These are phyloP conservation scores for Phytophthora hibernalis DNA, from an alignment of 352 stramenopile genomes.

Conservation along the genomic window DNA sequence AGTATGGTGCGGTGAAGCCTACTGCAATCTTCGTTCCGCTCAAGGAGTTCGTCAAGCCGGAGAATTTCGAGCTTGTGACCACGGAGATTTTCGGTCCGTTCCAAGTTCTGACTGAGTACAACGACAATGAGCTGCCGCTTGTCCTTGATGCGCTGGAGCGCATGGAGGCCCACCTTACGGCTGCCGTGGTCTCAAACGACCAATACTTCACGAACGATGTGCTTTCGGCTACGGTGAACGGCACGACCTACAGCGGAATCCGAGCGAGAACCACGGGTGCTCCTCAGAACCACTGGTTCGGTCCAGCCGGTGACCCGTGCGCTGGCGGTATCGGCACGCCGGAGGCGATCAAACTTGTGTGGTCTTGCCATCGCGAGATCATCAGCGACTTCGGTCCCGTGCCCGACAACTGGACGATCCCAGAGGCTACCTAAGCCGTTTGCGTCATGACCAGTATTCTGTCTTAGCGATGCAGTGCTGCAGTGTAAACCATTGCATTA, in stretches of 20 bases:
- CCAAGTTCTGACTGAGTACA: slow-evolving; percentile 96
- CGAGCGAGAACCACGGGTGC: slow-evolving; percentile 96
- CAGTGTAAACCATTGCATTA: slow-evolving; percentile 6
- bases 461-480: slow-evolving; percentile 5
- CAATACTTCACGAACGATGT: slow-evolving; percentile 94
- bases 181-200: slow-evolving; percentile 98
- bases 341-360: slow-evolving; percentile 98
- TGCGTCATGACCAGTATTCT: slow-evolving; percentile 15
- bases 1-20: slow-evolving; percentile 97
- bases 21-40: slow-evolving; percentile 98
- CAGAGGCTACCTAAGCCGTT: slow-evolving; percentile 75
- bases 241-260: slow-evolving; percentile 98
- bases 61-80: slow-evolving; percentile 95
- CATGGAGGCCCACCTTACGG: slow-evolving; percentile 98
- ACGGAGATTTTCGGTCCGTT: slow-evolving; percentile 99
- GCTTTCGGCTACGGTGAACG: slow-evolving; percentile 98
- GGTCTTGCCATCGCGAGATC: slow-evolving; percentile 98
- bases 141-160: slow-evolving; percentile 95
- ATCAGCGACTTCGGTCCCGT: slow-evolving; percentile 93
- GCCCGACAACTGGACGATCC: slow-evolving; percentile 77
- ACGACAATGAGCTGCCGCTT: slow-evolving; percentile 90
- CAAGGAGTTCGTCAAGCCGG: slow-evolving; percentile 94
- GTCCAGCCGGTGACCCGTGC: slow-evolving; percentile 95
- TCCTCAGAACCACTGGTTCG: slow-evolving; percentile 97
- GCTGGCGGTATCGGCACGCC: slow-evolving; percentile 97